Conservation (phyloP, 345 rosid genomes). For the Adansonia digitata region DNA sequence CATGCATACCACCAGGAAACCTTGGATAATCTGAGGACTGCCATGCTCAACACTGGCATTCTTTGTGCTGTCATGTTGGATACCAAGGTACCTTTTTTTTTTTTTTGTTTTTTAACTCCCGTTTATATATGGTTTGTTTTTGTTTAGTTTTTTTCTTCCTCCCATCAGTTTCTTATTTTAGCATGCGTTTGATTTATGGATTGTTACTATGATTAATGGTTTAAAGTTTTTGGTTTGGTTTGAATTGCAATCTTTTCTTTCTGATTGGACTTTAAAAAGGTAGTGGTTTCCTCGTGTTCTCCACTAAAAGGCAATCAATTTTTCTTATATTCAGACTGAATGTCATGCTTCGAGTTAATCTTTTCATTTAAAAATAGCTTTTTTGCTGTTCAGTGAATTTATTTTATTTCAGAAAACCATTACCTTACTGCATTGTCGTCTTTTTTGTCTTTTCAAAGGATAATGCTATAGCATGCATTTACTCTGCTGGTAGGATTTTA, state of each 20-base stretch:
- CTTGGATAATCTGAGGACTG: no score
- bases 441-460: neutral
- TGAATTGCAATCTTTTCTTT: neutral
- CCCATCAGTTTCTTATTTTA: neutral
- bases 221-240: neutral
- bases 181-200: neutral
- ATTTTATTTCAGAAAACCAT: neutral
- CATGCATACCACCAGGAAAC: conserved; percentile 56
- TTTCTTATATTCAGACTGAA: neutral
- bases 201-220: neutral
- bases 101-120: neutral
- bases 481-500: neutral
- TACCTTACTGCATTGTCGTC: neutral
- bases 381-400: neutral
- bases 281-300: no score
- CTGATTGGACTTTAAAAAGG: neutral
- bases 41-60: no score
- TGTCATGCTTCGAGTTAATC: neutral
- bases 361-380: neutral
- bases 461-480: neutral
- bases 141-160: neutral
- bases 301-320: no score
- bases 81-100: conserved; percentile 24
- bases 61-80: conserved; percentile 43
- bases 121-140: neutral